A percentile compares a stretch with the other conserved stretches of the same genome.
phyloP scores from a whole-genome alignment of 2,329 filamentous ascomycete genomes.

The Calonectria naviculata region DNA sequence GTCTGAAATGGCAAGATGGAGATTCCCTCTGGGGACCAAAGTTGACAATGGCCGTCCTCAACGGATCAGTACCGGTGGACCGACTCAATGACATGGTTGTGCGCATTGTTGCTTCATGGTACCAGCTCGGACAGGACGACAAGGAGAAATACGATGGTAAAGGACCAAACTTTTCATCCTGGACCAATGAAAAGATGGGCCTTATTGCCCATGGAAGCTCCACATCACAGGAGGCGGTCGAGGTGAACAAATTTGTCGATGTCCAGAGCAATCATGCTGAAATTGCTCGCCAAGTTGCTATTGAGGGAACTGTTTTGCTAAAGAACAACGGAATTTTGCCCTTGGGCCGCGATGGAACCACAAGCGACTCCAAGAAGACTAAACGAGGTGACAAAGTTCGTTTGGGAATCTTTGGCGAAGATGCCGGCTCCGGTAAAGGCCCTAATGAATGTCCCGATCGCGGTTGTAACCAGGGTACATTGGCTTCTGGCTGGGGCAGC shows the following conservation, averaged over 20 bases:
- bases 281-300: slow-evolving; percentile 63
- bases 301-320: slow-evolving; percentile 67
- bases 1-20: slow-evolving; percentile 74
- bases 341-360: slow-evolving; percentile 47
- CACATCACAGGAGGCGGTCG: slow-evolving; percentile 47
- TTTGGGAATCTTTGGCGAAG: slow-evolving; percentile 65
- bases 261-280: slow-evolving; percentile 65
- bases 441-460: slow-evolving; percentile 75
- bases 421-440: slow-evolving; percentile 61
- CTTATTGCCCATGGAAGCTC: slow-evolving; percentile 64
- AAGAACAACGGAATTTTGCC: slow-evolving; percentile 72
- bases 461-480: slow-evolving; percentile 74
- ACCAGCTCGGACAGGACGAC: slow-evolving; percentile 82
- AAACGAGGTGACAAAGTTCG: slow-evolving; percentile 52
- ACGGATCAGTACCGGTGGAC: slow-evolving; percentile 82
- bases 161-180: slow-evolving; percentile 83
- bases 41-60: slow-evolving; percentile 81
- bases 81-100: slow-evolving; percentile 90
- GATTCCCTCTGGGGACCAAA: slow-evolving; percentile 84
- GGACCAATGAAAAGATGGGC: slow-evolving; percentile 69
- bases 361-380: slow-evolving; percentile 31
- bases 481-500: slow-evolving; percentile 81
- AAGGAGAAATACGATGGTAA: slow-evolving; percentile 77
- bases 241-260: slow-evolving; percentile 77
- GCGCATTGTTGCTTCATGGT: slow-evolving; percentile 89